phyloP scores from a whole-genome alignment of 768 basidiomycete species.

The Lactarius evosmus region DNA sequence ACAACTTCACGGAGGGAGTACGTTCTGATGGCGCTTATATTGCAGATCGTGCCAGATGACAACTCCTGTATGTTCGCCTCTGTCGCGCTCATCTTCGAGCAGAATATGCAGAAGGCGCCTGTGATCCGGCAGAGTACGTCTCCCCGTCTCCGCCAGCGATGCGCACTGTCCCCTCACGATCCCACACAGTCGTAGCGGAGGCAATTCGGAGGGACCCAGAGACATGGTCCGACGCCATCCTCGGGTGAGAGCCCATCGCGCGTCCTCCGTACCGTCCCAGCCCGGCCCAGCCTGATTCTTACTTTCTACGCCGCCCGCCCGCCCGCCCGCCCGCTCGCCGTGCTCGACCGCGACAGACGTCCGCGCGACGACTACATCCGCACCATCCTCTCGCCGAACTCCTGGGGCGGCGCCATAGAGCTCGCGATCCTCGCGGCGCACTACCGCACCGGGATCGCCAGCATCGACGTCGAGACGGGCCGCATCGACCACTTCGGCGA shows the following conservation, averaged over 20 bases:
- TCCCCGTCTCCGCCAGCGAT: background rate
- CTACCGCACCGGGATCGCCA: slow-evolving; percentile 82
- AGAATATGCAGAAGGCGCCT: slow-evolving; percentile 67
- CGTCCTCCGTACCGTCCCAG: background rate
- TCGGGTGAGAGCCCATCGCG: slow-evolving; percentile 57
- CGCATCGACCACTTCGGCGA: slow-evolving; percentile 78
- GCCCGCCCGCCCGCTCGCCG: too few relatives aligned
- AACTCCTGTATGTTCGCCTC: slow-evolving; percentile 94
- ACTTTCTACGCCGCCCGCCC: background rate
- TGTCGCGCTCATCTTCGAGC: slow-evolving; percentile 80
- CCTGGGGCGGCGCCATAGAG: slow-evolving; percentile 98
- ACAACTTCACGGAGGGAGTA: background rate
- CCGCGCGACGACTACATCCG: slow-evolving; percentile 68
- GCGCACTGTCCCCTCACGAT: slow-evolving; percentile 5
- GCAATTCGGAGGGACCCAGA: slow-evolving; percentile 69
- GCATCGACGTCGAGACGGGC: slow-evolving; percentile 89
- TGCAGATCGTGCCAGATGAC: slow-evolving; percentile 89
- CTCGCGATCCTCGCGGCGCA: slow-evolving; percentile 80
- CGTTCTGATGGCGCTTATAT: slow-evolving; percentile 12
- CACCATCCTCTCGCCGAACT: slow-evolving; percentile 72
- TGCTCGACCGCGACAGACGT: slow-evolving; percentile 38
- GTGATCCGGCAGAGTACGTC: slow-evolving; percentile 69
- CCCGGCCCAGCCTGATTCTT: slow-evolving; percentile 1
- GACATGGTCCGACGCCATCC: slow-evolving; percentile 79
- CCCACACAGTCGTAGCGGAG: slow-evolving; percentile 68